Evolutionary conservation across 495 filamentous ascomycete genomes (phyloP).

Genomic region (Penicillium waksmanii): DNA sequence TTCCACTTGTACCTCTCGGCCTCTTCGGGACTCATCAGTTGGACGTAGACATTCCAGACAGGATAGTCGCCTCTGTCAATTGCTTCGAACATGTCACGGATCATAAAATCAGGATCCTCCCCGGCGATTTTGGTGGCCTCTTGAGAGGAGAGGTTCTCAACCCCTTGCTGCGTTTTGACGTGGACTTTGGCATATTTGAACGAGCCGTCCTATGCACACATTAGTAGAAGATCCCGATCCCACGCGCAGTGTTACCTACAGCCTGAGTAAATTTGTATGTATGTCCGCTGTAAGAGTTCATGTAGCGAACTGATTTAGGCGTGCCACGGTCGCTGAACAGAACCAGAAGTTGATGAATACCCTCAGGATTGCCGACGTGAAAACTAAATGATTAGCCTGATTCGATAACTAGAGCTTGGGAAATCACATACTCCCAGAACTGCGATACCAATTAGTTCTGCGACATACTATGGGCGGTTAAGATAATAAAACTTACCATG

Average conservation of each 20-base stretch:
- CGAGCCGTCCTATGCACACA: constrained; percentile 5
- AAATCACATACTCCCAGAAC: no score
- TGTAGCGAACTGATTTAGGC: constrained; percentile 59
- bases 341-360: constrained; percentile 63
- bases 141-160: constrained; percentile 57
- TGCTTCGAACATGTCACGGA: constrained; percentile 40
- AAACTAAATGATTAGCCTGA: constrained; percentile 35
- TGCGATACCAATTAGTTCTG: no score
- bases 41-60: constrained; percentile 50
- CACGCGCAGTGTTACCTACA: no score
- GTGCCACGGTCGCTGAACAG: constrained; percentile 70
- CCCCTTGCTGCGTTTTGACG: constrained; percentile 65
- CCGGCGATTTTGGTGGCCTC: constrained; percentile 59
- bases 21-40: constrained; percentile 48
- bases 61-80: constrained; percentile 43
- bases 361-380: constrained; percentile 63
- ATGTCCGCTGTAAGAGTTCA: constrained; percentile 68
- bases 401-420: no score
- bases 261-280: constrained; percentile 67
- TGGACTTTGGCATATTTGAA: not conserved
- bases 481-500: constrained; percentile 38
- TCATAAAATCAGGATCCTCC: constrained; percentile 45
- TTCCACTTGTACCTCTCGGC: constrained; percentile 37
- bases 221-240: no score
- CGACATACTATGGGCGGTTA: no score